Conservation (phyloP, 202 grass and related monocot genomes). For the Carex sylvatica region DNA sequence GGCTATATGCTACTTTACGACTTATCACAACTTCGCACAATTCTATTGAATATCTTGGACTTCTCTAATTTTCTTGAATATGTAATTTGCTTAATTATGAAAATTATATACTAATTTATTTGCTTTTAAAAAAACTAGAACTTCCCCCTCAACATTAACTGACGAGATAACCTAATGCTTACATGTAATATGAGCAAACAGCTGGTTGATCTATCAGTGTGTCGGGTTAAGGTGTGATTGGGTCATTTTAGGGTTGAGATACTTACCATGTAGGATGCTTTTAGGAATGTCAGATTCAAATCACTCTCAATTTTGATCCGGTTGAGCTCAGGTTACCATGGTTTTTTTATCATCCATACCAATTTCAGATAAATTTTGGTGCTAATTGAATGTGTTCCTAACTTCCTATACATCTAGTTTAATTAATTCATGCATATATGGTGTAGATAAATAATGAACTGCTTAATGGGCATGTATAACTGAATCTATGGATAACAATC, state of each 20-base stretch:
- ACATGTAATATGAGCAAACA: background rate
- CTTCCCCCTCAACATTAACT: background rate
- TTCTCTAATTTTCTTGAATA: background rate
- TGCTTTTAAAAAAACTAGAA: background rate
- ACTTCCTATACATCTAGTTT: background rate
- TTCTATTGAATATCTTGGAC: background rate
- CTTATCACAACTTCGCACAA: background rate
- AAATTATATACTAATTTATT: background rate
- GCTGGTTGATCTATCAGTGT: background rate
- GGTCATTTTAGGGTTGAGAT: background rate
- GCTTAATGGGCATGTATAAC: background rate
- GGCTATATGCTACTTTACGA: background rate
- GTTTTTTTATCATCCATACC: background rate
- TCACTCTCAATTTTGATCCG: background rate
- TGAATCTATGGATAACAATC: background rate
- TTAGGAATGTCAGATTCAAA: background rate
- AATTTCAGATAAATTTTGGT: background rate
- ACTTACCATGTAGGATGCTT: background rate
- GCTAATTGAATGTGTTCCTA: background rate
- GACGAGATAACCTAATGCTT: background rate
- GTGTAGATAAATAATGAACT: background rate
- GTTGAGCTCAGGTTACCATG: background rate
- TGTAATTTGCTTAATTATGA: background rate
- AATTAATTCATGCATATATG: background rate
- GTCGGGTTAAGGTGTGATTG: background rate